phyloP scores from a whole-genome alignment of 306 rosid species.

The Citrullus amarus region DNA sequence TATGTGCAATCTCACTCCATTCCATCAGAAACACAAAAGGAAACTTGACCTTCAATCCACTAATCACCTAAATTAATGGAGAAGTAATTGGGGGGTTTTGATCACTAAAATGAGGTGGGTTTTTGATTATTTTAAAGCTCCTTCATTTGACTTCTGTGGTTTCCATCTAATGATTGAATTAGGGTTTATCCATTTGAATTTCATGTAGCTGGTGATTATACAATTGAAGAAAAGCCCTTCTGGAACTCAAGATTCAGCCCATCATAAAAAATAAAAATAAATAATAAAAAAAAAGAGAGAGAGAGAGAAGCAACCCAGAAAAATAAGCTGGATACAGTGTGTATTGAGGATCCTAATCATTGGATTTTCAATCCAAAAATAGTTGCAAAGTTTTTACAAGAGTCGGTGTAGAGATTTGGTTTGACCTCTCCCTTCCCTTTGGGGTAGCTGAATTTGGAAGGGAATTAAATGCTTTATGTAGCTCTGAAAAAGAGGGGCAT shows the following conservation, averaged over 20 bases:
- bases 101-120: too few species aligned
- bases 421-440: background rate
- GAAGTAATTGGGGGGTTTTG: constrained; percentile 24
- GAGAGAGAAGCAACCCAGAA: constrained; percentile 25
- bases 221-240: constrained; percentile 13
- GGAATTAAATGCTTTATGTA: background rate
- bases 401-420: background rate
- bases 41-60: constrained; percentile 45
- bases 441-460: constrained; percentile 8
- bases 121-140: constrained; percentile 13
- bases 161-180: constrained; percentile 39
- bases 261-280: constrained; percentile 13
- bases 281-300: too few species aligned
- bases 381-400: background rate
- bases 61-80: constrained; percentile 36
- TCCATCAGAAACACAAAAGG: constrained; percentile 19
- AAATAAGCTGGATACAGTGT: constrained; percentile 41
- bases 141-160: constrained; percentile 37
- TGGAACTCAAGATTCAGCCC: constrained; percentile 15
- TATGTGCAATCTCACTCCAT: constrained; percentile 1
- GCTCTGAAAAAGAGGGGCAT: constrained; percentile 8
- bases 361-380: background rate
- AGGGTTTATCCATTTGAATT: constrained; percentile 24
- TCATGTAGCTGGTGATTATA: background rate
- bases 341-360: constrained; percentile 6